Evolutionary conservation across 2,329 filamentous ascomycete genomes (phyloP).

Genomic region (Aspergillus clavatus): DNA sequence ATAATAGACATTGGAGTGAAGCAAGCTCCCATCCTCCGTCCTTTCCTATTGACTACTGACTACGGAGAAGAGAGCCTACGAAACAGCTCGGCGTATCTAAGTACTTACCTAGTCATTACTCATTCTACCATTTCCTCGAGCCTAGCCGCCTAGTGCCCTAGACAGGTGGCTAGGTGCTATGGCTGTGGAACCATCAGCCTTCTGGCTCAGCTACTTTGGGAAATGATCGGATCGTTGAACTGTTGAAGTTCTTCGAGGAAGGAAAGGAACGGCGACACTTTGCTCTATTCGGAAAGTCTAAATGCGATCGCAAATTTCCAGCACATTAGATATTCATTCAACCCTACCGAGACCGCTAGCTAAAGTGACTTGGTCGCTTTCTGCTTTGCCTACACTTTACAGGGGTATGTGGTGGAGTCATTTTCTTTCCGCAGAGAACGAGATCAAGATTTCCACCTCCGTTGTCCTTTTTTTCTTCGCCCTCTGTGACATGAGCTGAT

Average conservation of each 20-base stretch:
- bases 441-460: neutral
- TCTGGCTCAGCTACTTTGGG: constrained; percentile 19
- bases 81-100: no score
- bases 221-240: constrained; percentile 28
- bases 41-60: no score
- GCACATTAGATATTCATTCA: constrained; percentile 1
- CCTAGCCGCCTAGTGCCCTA: no score
- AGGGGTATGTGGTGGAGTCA: no score
- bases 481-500: neutral
- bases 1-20: neutral
- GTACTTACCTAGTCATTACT: no score
- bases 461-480: neutral
- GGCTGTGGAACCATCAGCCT: constrained; percentile 11
- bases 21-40: constrained; percentile 7
- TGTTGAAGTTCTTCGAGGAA: constrained; percentile 16
- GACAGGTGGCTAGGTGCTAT: neutral
- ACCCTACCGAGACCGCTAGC: constrained; percentile 1
- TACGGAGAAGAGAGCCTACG: no score
- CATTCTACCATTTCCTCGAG: no score
- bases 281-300: constrained; percentile 24
- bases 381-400: no score
- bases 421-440: neutral
- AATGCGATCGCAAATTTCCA: constrained; percentile 26
- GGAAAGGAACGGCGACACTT: constrained; percentile 22
- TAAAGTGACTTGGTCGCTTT: no score